Evolutionary conservation across 2,329 filamentous ascomycete species (phyloP), one percentile per base, ranked within the genome.

Genomic region (Fusarium sp.): DNA sequence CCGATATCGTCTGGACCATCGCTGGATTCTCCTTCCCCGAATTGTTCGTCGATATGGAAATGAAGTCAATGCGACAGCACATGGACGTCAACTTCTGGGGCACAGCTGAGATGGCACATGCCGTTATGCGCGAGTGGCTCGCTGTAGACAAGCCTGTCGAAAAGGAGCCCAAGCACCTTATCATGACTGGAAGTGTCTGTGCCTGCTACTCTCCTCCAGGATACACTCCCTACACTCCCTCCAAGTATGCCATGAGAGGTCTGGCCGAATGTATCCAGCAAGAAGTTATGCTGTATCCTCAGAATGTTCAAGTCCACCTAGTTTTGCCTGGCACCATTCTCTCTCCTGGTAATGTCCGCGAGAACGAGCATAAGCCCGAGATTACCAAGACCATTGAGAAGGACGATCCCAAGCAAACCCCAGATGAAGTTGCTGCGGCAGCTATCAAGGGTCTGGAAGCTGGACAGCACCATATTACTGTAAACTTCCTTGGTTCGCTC

Each of bases 51-150:
- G 93, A 97, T 69, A 90, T 90, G 43, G 87, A 92, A 13, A 85
- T 94, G 59, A 84, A 90, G 12, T 88, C 88, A 16, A 85, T 95
- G 74, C 89, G 92, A 46, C 85, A 87, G 73, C 94, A 97, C 81
- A 97, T 97, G 94, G 94, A 97, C 79, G 89, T 96, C 75, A 96
- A 98, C 83, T 98, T 94, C 85, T 97, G 92, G 88, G 93, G 94
- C 54, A 91, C 91, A 35, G 92, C 92, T 44, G 96, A 97, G 81
- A 93, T 97, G 83, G 92, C 94, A 42, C 94, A 97, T 80, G 91
- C 94, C 25, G 90, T 93, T 23, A 84, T 98, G 69, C 88, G 88
- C 58, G 87, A 89, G 68, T 98, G 96, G 96, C 88, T 95, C 49
- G 83, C 84, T 7, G 85, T 86, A 18, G 82, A 82, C 15, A 82